Conservation (phyloP, 257 asterid species). For the Salvia miltiorrhiza region DNA sequence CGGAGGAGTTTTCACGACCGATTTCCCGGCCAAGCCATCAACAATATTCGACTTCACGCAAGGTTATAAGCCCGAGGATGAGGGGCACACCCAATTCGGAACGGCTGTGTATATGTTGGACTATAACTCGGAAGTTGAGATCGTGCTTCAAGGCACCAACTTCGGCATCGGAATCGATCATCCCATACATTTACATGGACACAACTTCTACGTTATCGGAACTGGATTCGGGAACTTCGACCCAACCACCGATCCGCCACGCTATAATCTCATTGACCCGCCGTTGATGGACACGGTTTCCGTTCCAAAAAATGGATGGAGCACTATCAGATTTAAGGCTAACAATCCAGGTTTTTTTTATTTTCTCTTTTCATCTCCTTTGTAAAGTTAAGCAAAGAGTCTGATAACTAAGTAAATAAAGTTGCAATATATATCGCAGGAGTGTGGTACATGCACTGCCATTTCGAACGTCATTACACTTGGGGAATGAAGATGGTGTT, state of each 20-base stretch:
- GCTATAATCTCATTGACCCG: constrained; percentile 53
- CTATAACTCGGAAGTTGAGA: constrained; percentile 43
- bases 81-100: neutral
- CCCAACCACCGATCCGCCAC: constrained; percentile 25
- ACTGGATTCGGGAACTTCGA: constrained; percentile 50
- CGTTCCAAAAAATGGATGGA: constrained; percentile 47
- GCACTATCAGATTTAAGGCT: constrained; percentile 48
- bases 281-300: constrained; percentile 41
- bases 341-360: constrained; percentile 56
- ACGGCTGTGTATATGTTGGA: constrained; percentile 25
- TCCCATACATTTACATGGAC: constrained; percentile 66
- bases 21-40: no score
- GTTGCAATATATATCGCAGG: constrained; percentile 21
- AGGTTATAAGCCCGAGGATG: constrained; percentile 5
- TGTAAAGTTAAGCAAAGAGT: no score
- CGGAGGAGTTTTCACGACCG: constrained; percentile 22
- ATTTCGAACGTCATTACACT: constrained; percentile 34
- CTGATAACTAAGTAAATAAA: no score
- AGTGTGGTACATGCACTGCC: constrained; percentile 51
- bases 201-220: constrained; percentile 56
- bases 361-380: no score
- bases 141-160: constrained; percentile 52
- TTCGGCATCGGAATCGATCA: no score
- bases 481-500: constrained; percentile 52
- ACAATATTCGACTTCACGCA: constrained; percentile 33